These are phyloP conservation scores for Aspergillus bombycis DNA, from an alignment of 2,329 filamentous ascomycete genomes.

Conservation along the genomic window DNA sequence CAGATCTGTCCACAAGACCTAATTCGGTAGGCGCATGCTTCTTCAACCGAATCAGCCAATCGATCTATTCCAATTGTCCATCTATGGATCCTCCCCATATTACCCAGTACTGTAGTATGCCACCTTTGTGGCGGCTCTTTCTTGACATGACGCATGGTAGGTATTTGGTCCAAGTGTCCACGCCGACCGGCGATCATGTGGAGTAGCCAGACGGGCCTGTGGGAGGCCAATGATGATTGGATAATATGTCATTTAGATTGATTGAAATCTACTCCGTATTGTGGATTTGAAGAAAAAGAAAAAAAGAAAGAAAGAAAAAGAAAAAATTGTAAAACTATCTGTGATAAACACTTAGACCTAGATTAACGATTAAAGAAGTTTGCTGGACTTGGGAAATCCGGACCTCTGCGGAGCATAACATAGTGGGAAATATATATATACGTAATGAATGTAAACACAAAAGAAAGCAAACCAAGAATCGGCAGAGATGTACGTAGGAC, in stretches of 20 bases:
- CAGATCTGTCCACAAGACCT: neutral
- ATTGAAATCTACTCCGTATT: neutral
- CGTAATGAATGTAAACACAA: neutral
- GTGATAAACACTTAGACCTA: too few species aligned
- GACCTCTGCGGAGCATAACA: neutral
- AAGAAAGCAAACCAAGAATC: neutral
- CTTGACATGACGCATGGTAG: neutral
- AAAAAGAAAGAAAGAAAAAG: neutral
- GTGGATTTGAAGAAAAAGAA: neutral
- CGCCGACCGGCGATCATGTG: neutral
- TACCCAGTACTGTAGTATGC: neutral
- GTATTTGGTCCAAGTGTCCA: slow-evolving; percentile 2
- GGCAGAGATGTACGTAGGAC: too few species aligned
- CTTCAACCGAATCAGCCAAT: neutral
- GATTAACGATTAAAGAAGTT: neutral
- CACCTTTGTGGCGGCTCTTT: neutral
- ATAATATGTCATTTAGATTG: neutral
- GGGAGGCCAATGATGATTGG: neutral
- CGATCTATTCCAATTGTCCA: neutral
- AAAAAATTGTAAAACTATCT: too few species aligned
- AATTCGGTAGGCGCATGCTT: neutral
- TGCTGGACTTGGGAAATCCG: neutral
- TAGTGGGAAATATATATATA: neutral
- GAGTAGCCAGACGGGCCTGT: neutral
- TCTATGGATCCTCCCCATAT: neutral